phyloP scores from a whole-genome alignment of 768 basidiomycete species.

The Crepidotus variabilis region DNA sequence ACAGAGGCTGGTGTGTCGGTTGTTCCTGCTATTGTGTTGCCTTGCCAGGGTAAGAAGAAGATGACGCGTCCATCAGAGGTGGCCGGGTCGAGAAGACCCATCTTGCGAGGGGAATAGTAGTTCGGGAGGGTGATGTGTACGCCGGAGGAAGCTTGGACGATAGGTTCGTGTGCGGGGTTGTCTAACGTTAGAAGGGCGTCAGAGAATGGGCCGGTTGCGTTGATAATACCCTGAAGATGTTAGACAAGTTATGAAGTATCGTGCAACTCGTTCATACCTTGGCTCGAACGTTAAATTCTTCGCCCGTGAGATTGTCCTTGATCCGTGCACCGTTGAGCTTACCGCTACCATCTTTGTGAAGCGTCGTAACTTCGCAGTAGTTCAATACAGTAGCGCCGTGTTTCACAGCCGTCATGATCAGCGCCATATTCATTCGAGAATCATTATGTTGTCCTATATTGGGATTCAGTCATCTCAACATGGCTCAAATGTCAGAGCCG shows the following conservation, averaged over 20 bases:
- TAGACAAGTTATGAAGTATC: background rate
- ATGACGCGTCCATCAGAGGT: slow-evolving; percentile 97
- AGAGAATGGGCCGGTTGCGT: slow-evolving; percentile 94
- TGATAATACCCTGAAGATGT: slow-evolving; percentile 72
- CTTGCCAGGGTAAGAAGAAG: slow-evolving; percentile 99
- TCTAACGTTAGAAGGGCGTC: slow-evolving; percentile 85
- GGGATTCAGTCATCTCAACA: background rate
- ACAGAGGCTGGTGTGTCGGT: slow-evolving; percentile 83
- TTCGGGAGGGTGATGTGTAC: slow-evolving; percentile 96
- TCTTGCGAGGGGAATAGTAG: slow-evolving; percentile 92
- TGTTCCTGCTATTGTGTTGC: slow-evolving; percentile 95
- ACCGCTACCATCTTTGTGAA: slow-evolving; percentile 65
- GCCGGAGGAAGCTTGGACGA: slow-evolving; percentile 90
- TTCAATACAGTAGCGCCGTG: slow-evolving; percentile 86
- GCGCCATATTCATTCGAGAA: slow-evolving; percentile 94
- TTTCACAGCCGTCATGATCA: slow-evolving; percentile 92
- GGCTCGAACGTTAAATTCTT: slow-evolving; percentile 77
- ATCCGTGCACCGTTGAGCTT: slow-evolving; percentile 74
- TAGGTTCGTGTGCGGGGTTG: slow-evolving; percentile 70
- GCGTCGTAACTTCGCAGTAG: slow-evolving; percentile 78
- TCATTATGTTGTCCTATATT: slow-evolving; percentile 92
- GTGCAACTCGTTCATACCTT: slow-evolving; percentile 42
- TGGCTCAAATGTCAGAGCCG: slow-evolving; percentile 9
- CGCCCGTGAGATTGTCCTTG: slow-evolving; percentile 78
- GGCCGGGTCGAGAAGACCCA: slow-evolving; percentile 93